Conservation (phyloP, 2,329 filamentous ascomycete species). For the Cladosporium sp. region DNA sequence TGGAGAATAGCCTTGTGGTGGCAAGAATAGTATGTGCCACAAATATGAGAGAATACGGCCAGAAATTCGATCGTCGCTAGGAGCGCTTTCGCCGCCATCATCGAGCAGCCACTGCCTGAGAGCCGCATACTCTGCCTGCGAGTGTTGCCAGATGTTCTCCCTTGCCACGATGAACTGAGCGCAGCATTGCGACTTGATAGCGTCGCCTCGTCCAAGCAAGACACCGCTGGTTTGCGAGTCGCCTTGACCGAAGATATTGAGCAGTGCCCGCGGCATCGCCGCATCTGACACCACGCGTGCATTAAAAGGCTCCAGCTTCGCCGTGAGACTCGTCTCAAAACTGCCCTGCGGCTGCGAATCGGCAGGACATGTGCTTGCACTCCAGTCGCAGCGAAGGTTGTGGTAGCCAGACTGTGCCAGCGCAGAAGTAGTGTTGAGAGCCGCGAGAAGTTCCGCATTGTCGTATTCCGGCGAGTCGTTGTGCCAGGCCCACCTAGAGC, state of each 20-base stretch:
- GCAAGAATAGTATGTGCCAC: slow-evolving; percentile 48
- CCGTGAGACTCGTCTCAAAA: slow-evolving; percentile 37
- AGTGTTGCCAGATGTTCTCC: slow-evolving; percentile 46
- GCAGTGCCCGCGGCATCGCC: slow-evolving; percentile 18
- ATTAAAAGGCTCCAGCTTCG: slow-evolving; percentile 41
- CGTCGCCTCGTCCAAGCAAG: slow-evolving; percentile 38
- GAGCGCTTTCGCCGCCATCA: slow-evolving; percentile 27
- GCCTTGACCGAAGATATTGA: slow-evolving; percentile 18
- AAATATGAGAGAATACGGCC: slow-evolving; percentile 47
- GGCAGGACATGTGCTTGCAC: slow-evolving; percentile 37
- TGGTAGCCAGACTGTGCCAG: slow-evolving; percentile 41
- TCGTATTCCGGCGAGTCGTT: slow-evolving; percentile 50
- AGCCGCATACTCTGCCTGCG: slow-evolving; percentile 47
- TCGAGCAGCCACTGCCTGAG: slow-evolving; percentile 52
- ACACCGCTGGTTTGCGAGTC: slow-evolving; percentile 32
- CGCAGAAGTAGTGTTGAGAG: slow-evolving; percentile 38
- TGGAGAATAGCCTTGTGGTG: slow-evolving; percentile 12
- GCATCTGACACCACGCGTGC: slow-evolving; percentile 26
- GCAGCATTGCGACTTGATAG: slow-evolving; percentile 41
- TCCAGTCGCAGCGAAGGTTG: slow-evolving; percentile 51
- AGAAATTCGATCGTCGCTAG: slow-evolving; percentile 36
- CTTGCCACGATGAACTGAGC: slow-evolving; percentile 53
- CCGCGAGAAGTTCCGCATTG: slow-evolving; percentile 38
- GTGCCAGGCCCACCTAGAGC: slow-evolving; percentile 54
- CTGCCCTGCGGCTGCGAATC: slow-evolving; percentile 33